Conservation (phyloP, 2,329 filamentous ascomycete species). For the Chrysosporium queenslandicum region DNA sequence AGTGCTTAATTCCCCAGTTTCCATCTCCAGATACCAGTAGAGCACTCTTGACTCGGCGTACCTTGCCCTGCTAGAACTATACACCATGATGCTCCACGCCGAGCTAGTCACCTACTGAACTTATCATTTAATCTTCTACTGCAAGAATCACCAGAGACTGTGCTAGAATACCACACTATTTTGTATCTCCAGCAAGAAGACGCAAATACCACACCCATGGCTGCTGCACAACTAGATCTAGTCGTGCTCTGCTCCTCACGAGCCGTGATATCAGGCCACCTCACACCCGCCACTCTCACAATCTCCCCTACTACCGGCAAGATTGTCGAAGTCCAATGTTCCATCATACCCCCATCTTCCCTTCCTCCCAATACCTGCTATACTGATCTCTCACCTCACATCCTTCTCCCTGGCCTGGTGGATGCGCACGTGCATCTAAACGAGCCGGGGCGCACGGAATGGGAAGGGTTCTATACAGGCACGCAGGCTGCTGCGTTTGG, state of each 20-base stretch:
- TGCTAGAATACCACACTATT: too few relatives aligned
- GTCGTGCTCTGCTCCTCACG: constrained; percentile 75
- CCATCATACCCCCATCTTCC: constrained; percentile 60
- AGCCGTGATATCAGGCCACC: constrained; percentile 63
- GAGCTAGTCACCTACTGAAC: too few relatives aligned
- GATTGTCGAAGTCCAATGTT: constrained; percentile 64
- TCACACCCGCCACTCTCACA: constrained; percentile 74
- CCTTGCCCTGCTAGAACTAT: too few relatives aligned
- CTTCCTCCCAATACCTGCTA: constrained; percentile 68
- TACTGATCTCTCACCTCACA: constrained; percentile 70
- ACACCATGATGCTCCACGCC: too few relatives aligned
- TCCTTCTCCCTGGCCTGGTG: constrained; percentile 82
- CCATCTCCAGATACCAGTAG: too few relatives aligned
- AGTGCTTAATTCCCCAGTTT: too few relatives aligned
- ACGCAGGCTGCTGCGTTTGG: constrained; percentile 89
- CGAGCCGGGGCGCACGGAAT: constrained; percentile 91
- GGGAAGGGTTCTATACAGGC: constrained; percentile 95
- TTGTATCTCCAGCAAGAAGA: too few relatives aligned
- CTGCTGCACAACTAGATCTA: constrained; percentile 39
- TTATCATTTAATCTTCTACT: too few relatives aligned
- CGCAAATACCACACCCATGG: neutral
- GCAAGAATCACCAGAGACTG: too few relatives aligned
- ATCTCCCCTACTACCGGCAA: constrained; percentile 72
- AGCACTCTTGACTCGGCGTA: too few relatives aligned
- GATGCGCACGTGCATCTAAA: constrained; percentile 97